Percentiles rank a stretch among this genome's conserved stretches.
Evolutionary conservation across 768 basidiomycete species (phyloP).

Genomic region (Trametes sanguinea): DNA sequence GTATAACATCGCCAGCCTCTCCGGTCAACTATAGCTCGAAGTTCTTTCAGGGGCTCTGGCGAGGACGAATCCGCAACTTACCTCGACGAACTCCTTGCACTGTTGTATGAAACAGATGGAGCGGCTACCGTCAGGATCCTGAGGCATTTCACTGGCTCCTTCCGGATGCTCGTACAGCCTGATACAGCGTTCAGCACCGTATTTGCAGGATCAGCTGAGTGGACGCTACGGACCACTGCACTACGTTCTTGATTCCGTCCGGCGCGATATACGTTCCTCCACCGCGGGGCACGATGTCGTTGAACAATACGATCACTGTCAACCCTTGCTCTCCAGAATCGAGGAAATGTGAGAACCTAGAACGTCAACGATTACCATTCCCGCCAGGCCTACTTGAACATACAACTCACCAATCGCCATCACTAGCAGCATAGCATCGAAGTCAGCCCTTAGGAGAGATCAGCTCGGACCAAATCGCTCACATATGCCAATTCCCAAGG

Average conservation of each 20-base stretch:
- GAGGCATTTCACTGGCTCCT: conserved; percentile 19
- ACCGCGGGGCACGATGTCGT: conserved; percentile 36
- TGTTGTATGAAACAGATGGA: conserved; percentile 22
- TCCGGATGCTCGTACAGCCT: conserved; percentile 30
- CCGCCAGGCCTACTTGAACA: too few species aligned
- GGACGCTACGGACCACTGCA: conserved; percentile 17
- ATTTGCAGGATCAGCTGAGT: not conserved
- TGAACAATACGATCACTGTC: conserved; percentile 39
- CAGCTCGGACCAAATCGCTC: not conserved
- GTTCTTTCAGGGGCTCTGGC: not conserved
- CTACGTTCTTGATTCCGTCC: conserved; percentile 35
- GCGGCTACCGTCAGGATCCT: conserved; percentile 27
- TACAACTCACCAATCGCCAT: conserved; percentile 32
- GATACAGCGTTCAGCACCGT: not conserved
- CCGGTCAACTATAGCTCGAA: conserved; percentile 33
- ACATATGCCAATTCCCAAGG: conserved; percentile 41
- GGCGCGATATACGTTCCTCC: conserved; percentile 42
- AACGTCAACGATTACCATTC: too few species aligned
- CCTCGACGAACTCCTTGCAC: conserved; percentile 31
- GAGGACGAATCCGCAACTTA: not conserved
- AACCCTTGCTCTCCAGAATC: conserved; percentile 43
- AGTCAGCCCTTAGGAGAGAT: not conserved
- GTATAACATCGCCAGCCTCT: conserved; percentile 39
- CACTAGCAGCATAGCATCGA: conserved; percentile 7
- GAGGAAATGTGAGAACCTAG: conserved; percentile 37